Percentiles rank a stretch among this genome's conserved stretches.
Conservation (phyloP, 169 alveolate genomes). For the Cryptosporidium xiaoi region DNA sequence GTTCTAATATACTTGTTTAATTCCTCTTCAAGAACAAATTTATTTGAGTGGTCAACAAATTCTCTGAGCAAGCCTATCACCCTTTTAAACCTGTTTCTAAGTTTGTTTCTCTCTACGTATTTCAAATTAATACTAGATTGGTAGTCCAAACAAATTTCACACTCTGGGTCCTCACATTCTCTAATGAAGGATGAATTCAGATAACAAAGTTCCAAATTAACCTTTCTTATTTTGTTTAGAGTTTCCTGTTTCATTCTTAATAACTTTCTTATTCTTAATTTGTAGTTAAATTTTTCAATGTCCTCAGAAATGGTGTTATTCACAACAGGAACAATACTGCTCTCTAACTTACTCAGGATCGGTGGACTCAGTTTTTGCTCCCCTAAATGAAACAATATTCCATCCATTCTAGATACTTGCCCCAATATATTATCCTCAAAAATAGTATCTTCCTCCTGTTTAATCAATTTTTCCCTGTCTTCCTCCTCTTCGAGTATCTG, state of each 20-base stretch:
- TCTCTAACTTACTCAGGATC: not conserved
- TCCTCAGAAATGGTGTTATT: slow-evolving; percentile 15
- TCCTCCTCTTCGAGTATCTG: slow-evolving; percentile 54
- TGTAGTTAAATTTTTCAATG: slow-evolving; percentile 24
- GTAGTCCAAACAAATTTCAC: slow-evolving; percentile 25
- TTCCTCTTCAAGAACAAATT: slow-evolving; percentile 14
- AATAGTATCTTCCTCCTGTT: not conserved
- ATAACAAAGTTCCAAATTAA: not conserved
- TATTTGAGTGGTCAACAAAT: slow-evolving; percentile 52
- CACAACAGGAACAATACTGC: not conserved
- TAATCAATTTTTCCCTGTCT: slow-evolving; percentile 9
- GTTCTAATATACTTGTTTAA: not conserved
- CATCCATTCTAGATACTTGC: no score
- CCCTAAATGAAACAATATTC: no score
- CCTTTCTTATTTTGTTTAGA: not conserved
- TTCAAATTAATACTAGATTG: slow-evolving; percentile 34
- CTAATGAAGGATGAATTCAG: slow-evolving; percentile 11
- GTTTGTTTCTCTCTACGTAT: slow-evolving; percentile 15
- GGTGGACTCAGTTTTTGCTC: not conserved
- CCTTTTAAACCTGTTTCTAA: slow-evolving; percentile 3
- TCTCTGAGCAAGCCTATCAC: slow-evolving; percentile 16
- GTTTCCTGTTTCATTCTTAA: slow-evolving; percentile 24
- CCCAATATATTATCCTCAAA: not conserved
- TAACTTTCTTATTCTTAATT: slow-evolving; percentile 28
- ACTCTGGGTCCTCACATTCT: slow-evolving; percentile 36